These are phyloP conservation scores for Chaetomium strumarium DNA, from an alignment of 2,329 filamentous ascomycete species.

Conservation along the genomic window DNA sequence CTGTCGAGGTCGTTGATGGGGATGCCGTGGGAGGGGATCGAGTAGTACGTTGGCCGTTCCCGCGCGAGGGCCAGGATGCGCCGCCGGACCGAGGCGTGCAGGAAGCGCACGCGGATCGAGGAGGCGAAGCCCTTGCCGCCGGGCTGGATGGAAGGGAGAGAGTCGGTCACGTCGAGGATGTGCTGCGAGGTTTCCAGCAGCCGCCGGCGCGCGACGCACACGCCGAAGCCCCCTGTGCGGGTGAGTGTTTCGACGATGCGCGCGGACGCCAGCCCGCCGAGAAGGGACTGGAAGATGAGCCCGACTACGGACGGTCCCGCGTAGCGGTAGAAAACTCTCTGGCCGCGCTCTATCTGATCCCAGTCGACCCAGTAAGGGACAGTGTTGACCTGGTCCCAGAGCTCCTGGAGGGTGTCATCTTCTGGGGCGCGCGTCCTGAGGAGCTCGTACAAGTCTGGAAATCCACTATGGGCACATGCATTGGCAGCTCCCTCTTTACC, in stretches of 20 bases:
- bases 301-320: constrained; percentile 59
- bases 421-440: neutral
- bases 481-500: neutral
- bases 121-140: constrained; percentile 58
- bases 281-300: constrained; percentile 58
- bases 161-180: constrained; percentile 63
- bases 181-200: constrained; percentile 67
- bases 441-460: constrained; percentile 31
- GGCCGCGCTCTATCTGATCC: constrained; percentile 66
- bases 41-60: constrained; percentile 54
- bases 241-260: constrained; percentile 69
- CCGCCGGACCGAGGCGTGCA: constrained; percentile 62
- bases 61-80: constrained; percentile 56
- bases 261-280: constrained; percentile 67
- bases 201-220: constrained; percentile 59
- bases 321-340: constrained; percentile 74
- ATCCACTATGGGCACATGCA: constrained; percentile 24
- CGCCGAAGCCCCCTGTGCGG: constrained; percentile 67
- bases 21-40: constrained; percentile 51
- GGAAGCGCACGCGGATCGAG: constrained; percentile 60
- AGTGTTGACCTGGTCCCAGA: constrained; percentile 63
- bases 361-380: constrained; percentile 73
- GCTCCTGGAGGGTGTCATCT: constrained; percentile 24
- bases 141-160: constrained; percentile 59
- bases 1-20: constrained; percentile 73